These are phyloP conservation scores for Allium sativum DNA, from an alignment of 106 monocot species.

Conservation along the genomic window DNA sequence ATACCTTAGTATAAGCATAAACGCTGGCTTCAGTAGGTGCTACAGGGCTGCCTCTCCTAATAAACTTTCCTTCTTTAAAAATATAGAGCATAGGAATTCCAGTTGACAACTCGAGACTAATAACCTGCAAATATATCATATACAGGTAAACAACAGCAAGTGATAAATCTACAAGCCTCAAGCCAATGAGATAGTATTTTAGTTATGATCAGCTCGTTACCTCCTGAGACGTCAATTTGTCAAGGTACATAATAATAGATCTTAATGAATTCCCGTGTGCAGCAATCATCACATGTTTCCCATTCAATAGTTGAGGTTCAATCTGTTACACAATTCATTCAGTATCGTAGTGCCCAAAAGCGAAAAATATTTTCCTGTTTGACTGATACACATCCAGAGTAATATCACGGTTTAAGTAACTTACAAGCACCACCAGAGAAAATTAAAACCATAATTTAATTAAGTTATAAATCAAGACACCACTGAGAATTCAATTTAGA, in stretches of 20 bases:
- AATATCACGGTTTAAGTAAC: too few relatives aligned
- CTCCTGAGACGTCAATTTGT: slow-evolving; percentile 88
- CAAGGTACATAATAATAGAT: slow-evolving; percentile 97
- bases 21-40: slow-evolving; percentile 80
- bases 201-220: slow-evolving; percentile 15
- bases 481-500: neutral
- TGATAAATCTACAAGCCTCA: neutral
- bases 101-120: slow-evolving; percentile 82
- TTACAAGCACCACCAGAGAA: too few relatives aligned
- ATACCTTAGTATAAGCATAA: slow-evolving; percentile 91
- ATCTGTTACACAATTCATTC: slow-evolving; percentile 34
- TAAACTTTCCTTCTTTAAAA: slow-evolving; percentile 86
- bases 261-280: slow-evolving; percentile 95
- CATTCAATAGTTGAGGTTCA: slow-evolving; percentile 63
- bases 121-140: slow-evolving; percentile 43
- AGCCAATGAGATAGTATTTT: neutral
- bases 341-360: slow-evolving; percentile 4
- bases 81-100: slow-evolving; percentile 97
- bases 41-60: slow-evolving; percentile 79
- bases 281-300: slow-evolving; percentile 91
- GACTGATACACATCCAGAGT: too few relatives aligned
- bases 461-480: neutral
- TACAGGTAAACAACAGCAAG: neutral
- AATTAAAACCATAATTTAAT: neutral
- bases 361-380: neutral